Base-by-base conservation (phyloP, 164 flowering plant species). In the Annona squamosa region DNA sequence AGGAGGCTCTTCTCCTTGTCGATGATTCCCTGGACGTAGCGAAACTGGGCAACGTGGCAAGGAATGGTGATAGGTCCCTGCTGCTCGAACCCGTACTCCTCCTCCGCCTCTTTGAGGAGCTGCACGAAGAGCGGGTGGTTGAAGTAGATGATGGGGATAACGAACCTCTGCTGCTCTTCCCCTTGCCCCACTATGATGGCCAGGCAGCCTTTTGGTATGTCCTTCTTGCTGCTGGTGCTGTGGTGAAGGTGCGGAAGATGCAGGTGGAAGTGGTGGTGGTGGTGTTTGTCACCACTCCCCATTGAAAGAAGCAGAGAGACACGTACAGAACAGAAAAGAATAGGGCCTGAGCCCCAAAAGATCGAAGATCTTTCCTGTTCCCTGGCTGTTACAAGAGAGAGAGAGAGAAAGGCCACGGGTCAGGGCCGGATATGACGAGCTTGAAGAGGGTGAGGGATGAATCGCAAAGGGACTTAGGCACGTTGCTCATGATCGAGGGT, bases 61-160 rank as follows among this genome's bases (percentile, higher is more conserved):
- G 97, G 97, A 66, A 91, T 88, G 48, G 80, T 86, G 73, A 91
- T 84, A 19, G 92, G 80, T 0, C 94, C 92, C 73, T 88, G 85
- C 73, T 91, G 97, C 47, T 84, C 87, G 74, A 90, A 91, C 18
- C 97, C 97, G 65, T 86, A 91, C 75, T 87, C 97, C 17, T 91
- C 88, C 65, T 91, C 97, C 1, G 97, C 97, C 62, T 85, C 94
- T 67, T 91, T 85, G 72, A 91, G 72, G 66, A 91, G 79, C 75
- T 83, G 85, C 82, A 83, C 76, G 86, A 91, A 91, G 52, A 87
- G 79, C 2, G 94, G 94, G 68, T 91, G 97, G 42, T 91, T 90
- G 72, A 90, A 83, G 69, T 90, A 91, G 3, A 81, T 71, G 19
- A 91, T 87, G 3, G 97, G 97, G 10, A 91, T 84, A 4, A 90